Percentiles rank a stretch among this genome's conserved stretches.
Evolutionary conservation across 2,329 filamentous ascomycete genomes (phyloP).

Genomic region (Paraphaeosphaeria minitans): DNA sequence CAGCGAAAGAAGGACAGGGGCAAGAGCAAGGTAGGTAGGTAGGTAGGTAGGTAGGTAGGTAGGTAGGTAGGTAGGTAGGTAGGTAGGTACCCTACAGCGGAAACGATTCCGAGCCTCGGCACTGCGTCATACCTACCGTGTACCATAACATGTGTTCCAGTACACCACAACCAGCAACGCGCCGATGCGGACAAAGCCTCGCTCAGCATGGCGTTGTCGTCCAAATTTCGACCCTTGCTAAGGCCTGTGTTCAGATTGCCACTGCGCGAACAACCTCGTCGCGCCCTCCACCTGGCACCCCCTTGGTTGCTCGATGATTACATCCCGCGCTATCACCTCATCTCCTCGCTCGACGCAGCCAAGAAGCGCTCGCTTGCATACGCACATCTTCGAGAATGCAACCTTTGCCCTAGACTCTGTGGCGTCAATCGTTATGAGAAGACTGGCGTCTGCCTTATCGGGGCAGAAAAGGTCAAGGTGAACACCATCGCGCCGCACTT

Average conservation of each 20-base stretch:
- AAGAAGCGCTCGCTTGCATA: slow-evolving; percentile 77
- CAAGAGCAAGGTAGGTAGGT: too few species aligned
- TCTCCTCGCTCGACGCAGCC: slow-evolving; percentile 70
- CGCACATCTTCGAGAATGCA: slow-evolving; percentile 77
- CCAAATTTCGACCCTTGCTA: slow-evolving; percentile 18
- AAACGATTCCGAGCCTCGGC: slow-evolving; percentile 11
- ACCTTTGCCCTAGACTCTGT: slow-evolving; percentile 78
- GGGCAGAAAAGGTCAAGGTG: slow-evolving; percentile 73
- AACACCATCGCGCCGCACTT: slow-evolving; percentile 87
- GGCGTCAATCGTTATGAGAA: slow-evolving; percentile 81
- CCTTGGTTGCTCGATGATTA: slow-evolving; percentile 76
- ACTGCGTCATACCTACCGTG: slow-evolving; percentile 2
- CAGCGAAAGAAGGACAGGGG: background rate
- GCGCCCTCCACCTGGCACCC: slow-evolving; percentile 59
- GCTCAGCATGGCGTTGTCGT: slow-evolving; percentile 3
- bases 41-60: too few species aligned
- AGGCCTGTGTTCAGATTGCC: slow-evolving; percentile 2
- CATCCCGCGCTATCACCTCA: slow-evolving; percentile 71
- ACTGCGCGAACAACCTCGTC: slow-evolving; percentile 16
- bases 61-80: too few species aligned
- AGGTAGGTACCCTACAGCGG: too few species aligned
- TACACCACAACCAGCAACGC: background rate
- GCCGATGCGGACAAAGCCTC: background rate
- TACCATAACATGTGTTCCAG: background rate
- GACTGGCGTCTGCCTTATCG: slow-evolving; percentile 79